Base-by-base conservation (phyloP, 2,329 filamentous ascomycete species). In the Aureobasidium sp. region DNA sequence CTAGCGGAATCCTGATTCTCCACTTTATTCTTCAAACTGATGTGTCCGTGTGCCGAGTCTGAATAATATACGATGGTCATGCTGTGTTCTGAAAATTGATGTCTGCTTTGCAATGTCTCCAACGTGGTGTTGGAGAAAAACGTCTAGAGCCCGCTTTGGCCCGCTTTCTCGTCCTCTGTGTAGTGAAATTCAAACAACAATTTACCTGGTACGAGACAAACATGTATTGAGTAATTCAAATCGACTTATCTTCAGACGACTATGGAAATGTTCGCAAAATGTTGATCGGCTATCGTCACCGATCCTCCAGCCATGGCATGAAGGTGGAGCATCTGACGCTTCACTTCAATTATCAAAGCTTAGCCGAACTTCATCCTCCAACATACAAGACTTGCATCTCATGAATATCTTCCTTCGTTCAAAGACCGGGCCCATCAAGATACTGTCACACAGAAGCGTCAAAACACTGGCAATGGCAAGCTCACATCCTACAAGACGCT, bases 401-500 rank as follows among this genome's bases (percentile, higher is more conserved):
- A 54, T 54, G 50, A 30, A 41, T 42, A 36, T 21, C 27, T 54
- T 54, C 16, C 50, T 29, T 32, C 50, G 50, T 15, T 41, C 50
- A 21, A 10, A 8, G 10, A 5, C 6, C 27, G 5, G 15, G 8
- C 16, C 3, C 6, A 21, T 10, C 16, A 55, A 32, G 41, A 29
- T 16, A 57, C 10, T 36, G 41, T 36, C 29, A 45, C 5, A 27
- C 41, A 45, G 7, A 9, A 42, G 25, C 16, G n/a, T 44, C 37
- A 58, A 42, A 58, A 47, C n/a, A 32, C 11, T 58, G 7, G 11
- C 57, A 13, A 50, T 50, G 57, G 36, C 34, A 21, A 42, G 8
- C 15, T n/a, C 25, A 10, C 7, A 32, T 42, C 45, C 49, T 25
- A 44, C 73, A 36, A 74, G 80, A 63, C 75, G 73, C 41, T 84